Conservation (phyloP, 345 rosid genomes). For the Aquilaria sinensis region DNA sequence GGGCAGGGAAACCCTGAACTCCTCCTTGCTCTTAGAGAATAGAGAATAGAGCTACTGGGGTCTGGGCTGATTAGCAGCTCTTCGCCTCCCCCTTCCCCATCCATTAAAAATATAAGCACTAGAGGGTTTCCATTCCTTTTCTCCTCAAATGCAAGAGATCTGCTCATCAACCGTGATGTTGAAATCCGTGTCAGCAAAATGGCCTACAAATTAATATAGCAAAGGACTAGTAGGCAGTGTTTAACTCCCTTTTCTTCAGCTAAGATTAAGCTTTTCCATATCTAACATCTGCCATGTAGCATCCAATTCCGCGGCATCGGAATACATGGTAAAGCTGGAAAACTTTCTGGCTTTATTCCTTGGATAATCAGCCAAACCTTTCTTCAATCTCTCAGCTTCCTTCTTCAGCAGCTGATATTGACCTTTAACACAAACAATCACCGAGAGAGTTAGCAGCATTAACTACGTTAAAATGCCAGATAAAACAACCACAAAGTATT, state of each 20-base stretch:
- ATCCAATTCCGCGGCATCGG: conserved; percentile 25
- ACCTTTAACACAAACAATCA: conserved; percentile 24
- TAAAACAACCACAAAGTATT: neutral
- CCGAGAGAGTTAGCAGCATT: neutral
- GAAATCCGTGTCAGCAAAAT: too few relatives aligned
- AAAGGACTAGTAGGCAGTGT: too few relatives aligned
- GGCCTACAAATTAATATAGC: too few relatives aligned
- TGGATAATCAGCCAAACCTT: conserved; percentile 25
- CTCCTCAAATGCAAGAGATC: too few relatives aligned
- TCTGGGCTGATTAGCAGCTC: too few relatives aligned
- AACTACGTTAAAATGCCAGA: neutral
- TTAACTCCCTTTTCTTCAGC: conserved; percentile 8
- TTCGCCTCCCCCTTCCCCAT: too few relatives aligned
- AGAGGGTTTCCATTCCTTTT: too few relatives aligned
- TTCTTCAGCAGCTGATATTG: conserved; percentile 49
- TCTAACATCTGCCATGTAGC: conserved; percentile 49
- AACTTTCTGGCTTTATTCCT: conserved; percentile 20
- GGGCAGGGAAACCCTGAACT: too few relatives aligned
- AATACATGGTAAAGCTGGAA: conserved; percentile 25
- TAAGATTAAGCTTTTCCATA: conserved; percentile 45
- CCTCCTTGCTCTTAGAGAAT: too few relatives aligned
- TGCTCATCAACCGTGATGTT: too few relatives aligned
- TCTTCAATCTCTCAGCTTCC: conserved; percentile 55
- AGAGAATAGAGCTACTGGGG: too few relatives aligned
- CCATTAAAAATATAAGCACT: too few relatives aligned